A percentile compares a stretch with the other conserved stretches of the same genome.
phyloP scores from a whole-genome alignment of 768 basidiomycete species.

The Rhizopogon sp. region DNA sequence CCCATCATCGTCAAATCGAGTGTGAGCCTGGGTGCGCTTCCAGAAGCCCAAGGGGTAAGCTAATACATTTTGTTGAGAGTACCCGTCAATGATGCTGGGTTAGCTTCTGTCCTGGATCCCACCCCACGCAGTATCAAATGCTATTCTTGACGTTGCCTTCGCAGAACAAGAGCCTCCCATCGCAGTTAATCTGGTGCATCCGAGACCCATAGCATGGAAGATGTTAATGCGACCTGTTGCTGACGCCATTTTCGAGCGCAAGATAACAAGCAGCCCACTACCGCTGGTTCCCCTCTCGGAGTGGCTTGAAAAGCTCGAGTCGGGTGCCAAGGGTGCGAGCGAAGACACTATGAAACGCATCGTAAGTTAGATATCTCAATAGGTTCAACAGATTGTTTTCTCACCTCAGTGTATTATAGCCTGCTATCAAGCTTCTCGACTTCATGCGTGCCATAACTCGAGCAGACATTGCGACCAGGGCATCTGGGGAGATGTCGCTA shows the following conservation, averaged over 20 bases:
- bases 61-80: neutral
- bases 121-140: conserved; percentile 10
- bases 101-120: conserved; percentile 19
- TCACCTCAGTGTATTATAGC: conserved; percentile 18
- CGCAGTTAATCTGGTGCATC: conserved; percentile 21
- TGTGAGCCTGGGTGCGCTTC: conserved; percentile 20
- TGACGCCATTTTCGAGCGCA: conserved; percentile 2
- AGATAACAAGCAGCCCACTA: conserved; percentile 9
- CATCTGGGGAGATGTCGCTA: neutral
- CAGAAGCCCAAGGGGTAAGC: conserved; percentile 29
- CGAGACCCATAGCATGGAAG: conserved; percentile 15
- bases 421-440: conserved; percentile 25
- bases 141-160: conserved; percentile 18
- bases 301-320: conserved; percentile 21
- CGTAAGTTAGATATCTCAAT: conserved; percentile 15
- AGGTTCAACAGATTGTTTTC: conserved; percentile 17
- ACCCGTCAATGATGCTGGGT: neutral
- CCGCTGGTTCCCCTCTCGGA: conserved; percentile 22
- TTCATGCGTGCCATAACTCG: conserved; percentile 17
- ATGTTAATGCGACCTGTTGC: conserved; percentile 12
- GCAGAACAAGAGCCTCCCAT: conserved; percentile 5
- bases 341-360: conserved; percentile 18
- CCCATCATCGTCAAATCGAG: conserved; percentile 27
- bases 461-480: conserved; percentile 7
- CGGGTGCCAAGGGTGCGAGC: neutral